A percentile compares a stretch with the other conserved stretches of the same genome.
phyloP scores from a whole-genome alignment of 202 grass and related monocot genomes.

The Carex arenaria region DNA sequence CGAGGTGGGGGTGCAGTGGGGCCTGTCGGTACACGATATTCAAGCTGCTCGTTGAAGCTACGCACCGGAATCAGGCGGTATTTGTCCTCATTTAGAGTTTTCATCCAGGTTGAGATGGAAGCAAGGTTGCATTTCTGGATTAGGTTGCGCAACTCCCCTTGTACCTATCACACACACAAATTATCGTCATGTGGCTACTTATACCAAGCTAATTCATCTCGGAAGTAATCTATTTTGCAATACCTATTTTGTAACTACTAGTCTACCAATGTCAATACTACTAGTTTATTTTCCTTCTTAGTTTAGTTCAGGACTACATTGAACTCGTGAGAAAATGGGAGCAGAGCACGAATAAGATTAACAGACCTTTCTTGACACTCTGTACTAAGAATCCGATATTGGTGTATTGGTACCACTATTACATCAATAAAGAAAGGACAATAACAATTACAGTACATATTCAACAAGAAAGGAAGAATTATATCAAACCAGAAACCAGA shows the following conservation, averaged over 20 bases:
- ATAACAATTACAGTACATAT: background rate
- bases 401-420: background rate
- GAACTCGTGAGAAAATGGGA: background rate
- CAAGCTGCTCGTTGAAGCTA: constrained; percentile 54
- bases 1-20: constrained; percentile 36
- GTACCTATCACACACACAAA: constrained; percentile 43
- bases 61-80: constrained; percentile 60
- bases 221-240: background rate
- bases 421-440: no score
- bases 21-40: constrained; percentile 47
- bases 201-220: background rate
- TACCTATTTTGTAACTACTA: background rate
- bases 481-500: no score
- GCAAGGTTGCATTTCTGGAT: constrained; percentile 79
- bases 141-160: constrained; percentile 53
- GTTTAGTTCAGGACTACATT: background rate
- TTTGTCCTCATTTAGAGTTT: constrained; percentile 69
- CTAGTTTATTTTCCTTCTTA: background rate
- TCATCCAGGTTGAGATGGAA: constrained; percentile 81
- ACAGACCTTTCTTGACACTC: background rate
- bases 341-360: background rate
- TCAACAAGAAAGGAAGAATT: background rate
- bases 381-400: background rate
- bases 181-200: background rate
- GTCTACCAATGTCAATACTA: background rate